Evolutionary conservation across 257 asterid genomes (phyloP), one percentile per base, ranked within the genome.

Genomic region (Leptodermis oblonga): DNA sequence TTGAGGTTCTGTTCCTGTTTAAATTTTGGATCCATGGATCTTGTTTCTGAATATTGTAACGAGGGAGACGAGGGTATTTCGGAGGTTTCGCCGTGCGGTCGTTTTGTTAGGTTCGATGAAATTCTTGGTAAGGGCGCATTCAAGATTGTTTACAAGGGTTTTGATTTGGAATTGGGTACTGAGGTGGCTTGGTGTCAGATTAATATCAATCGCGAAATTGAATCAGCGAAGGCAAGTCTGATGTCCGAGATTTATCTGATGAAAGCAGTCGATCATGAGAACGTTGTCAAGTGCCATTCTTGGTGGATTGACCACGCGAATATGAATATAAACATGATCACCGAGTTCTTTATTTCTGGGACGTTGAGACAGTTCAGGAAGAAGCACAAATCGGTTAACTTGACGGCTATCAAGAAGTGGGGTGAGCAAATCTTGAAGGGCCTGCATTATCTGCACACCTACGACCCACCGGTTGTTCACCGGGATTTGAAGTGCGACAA

Each of bases 101-200:
- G 65, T 23, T 77, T 70, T 30, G 11, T 69, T 4, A 72, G 81
- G 59, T 77, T 41, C 76, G 65, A 73, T 46, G 79, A 75, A 45
- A 46, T 79, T 15, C 10, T 84, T 48, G 89, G 89, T 3, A 76
- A 77, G 28, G 83, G 89, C 64, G 90, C 88, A 73, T 85, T 68
- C 83, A 83, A 85, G 84, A 77, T 55, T 52, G 90, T 85, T 84
- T 85, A 82, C 53, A 75, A 42, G 39, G 90, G 86, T 0, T 77
- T 78, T 43, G 85, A 77, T 48, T 68, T n/a, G 26, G 60, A 61
- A 37, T 14, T 30, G 11, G 58, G 76, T 1, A 42, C 37, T 10
- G 83, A 77, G 36, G 72, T 85, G 23, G 86, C 85, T 1, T 85
- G 89, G 89, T 72, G 52, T 63, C 76, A 77, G 52, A 74, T 76